Evolutionary conservation across 2,329 filamentous ascomycete genomes (phyloP).

Genomic region (Ceratocystis eucalypticola): DNA sequence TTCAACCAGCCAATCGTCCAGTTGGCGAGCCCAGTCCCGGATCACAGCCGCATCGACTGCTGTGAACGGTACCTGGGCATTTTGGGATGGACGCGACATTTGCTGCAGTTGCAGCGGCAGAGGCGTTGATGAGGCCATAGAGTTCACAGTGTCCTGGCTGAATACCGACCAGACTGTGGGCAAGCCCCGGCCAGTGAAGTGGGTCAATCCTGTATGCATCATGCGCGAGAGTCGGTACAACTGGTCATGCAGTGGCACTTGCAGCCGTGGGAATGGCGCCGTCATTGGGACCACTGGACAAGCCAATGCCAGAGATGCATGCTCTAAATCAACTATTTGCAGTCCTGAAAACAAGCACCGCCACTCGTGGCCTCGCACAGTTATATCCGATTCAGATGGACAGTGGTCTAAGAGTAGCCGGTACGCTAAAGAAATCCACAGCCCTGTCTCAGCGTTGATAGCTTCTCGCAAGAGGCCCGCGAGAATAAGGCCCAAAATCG

Average conservation of each 20-base stretch:
- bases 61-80: constrained; percentile 24
- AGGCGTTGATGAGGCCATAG: constrained; percentile 14
- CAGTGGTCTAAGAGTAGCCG: constrained; percentile 31
- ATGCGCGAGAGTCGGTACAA: constrained; percentile 31
- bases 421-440: constrained; percentile 33
- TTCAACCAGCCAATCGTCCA: constrained; percentile 32
- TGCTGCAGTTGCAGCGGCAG: constrained; percentile 5
- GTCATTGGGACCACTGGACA: constrained; percentile 31
- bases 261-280: constrained; percentile 28
- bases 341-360: constrained; percentile 29
- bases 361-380: constrained; percentile 25
- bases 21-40: constrained; percentile 30
- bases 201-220: constrained; percentile 32
- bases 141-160: neutral
- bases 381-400: constrained; percentile 28
- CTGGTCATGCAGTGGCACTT: constrained; percentile 29
- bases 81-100: constrained; percentile 12
- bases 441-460: constrained; percentile 31
- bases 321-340: constrained; percentile 33
- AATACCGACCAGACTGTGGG: constrained; percentile 34
- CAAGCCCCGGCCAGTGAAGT: constrained; percentile 31
- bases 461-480: constrained; percentile 31
- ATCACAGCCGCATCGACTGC: constrained; percentile 31
- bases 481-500: constrained; percentile 31
- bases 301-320: constrained; percentile 31